phyloP scores from a whole-genome alignment of 176 grass and related monocot species.

The Avena insularis region DNA sequence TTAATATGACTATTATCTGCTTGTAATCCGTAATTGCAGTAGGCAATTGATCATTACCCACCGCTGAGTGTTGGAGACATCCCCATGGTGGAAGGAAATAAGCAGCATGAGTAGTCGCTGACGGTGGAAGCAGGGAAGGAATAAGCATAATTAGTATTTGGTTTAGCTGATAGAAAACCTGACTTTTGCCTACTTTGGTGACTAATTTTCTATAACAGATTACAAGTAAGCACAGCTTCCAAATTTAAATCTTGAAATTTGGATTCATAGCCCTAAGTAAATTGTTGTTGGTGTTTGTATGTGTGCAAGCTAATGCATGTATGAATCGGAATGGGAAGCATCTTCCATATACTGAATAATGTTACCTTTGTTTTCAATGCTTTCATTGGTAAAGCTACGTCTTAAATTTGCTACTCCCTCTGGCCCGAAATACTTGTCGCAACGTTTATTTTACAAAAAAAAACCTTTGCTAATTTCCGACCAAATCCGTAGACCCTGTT shows the following conservation, averaged over 20 bases:
- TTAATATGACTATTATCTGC: constrained; percentile 43
- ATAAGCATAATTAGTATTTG: constrained; percentile 4
- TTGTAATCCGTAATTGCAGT: constrained; percentile 47
- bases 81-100: constrained; percentile 46
- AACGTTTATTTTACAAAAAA: no score
- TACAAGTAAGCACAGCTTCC: neutral
- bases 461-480: no score
- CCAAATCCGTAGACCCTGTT: no score
- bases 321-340: neutral
- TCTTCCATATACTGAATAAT: neutral
- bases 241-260: neutral
- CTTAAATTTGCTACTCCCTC: no score
- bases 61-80: neutral
- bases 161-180: constrained; percentile 3
- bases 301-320: neutral
- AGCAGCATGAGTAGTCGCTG: constrained; percentile 33
- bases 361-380: neutral
- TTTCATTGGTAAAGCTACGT: no score
- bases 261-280: neutral
- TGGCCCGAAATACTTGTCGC: no score
- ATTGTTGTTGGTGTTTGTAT: neutral
- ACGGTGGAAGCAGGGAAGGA: neutral
- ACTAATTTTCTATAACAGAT: neutral
- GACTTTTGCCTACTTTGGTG: neutral
- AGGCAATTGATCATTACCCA: constrained; percentile 44